Conservation (phyloP, 805 yeast genomes). For the Candida cerambycidarum region DNA sequence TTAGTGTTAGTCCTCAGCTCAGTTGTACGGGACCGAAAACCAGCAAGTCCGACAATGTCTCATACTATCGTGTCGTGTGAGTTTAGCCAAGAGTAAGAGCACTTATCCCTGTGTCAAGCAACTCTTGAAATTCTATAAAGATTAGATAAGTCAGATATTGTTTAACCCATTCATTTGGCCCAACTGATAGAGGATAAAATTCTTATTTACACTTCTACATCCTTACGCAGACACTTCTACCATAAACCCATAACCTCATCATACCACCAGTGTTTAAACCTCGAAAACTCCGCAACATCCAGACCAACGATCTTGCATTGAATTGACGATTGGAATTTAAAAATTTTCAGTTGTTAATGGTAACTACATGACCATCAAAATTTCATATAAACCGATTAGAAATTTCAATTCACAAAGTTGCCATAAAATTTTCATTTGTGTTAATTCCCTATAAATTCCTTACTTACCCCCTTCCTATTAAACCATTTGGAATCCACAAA, state of each 20-base stretch:
- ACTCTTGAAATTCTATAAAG: constrained; percentile 2
- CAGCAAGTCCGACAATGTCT: constrained; percentile 2
- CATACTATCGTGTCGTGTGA: constrained; percentile 1
- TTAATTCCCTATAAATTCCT: no score
- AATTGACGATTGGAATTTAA: background rate
- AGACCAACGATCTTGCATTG: background rate
- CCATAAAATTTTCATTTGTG: no score
- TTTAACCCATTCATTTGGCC: background rate
- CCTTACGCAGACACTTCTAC: no score
- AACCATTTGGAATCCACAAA: no score
- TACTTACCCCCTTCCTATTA: no score
- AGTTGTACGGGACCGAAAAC: no score
- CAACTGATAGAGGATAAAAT: no score
- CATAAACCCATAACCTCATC: no score
- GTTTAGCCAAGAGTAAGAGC: background rate
- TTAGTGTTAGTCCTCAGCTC: no score
- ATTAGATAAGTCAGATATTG: constrained; percentile 1
- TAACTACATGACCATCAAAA: constrained; percentile 3
- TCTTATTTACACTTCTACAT: no score
- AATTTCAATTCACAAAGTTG: background rate
- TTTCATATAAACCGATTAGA: background rate
- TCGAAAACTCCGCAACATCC: no score
- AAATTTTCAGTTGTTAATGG: constrained; percentile 2
- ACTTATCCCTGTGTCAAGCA: background rate
- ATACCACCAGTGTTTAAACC: no score